A percentile compares a stretch with the other conserved stretches of the same genome.
These are phyloP conservation scores for Scedosporium aurantiacum DNA, from an alignment of 2,329 filamentous ascomycete genomes.

Conservation along the genomic window DNA sequence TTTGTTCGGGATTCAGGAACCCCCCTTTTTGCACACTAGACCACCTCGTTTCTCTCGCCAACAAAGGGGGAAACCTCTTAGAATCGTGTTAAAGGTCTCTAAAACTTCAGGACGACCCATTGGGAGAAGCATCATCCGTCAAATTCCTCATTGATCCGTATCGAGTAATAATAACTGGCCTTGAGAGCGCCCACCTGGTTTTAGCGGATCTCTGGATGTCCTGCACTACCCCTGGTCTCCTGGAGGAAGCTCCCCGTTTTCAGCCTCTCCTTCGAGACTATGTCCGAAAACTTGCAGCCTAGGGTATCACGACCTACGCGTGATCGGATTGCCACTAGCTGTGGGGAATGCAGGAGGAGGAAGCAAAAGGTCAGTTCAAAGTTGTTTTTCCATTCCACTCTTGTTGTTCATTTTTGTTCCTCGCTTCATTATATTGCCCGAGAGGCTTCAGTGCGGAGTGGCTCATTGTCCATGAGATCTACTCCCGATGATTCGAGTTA, in stretches of 20 bases:
- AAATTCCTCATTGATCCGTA: too few relatives aligned
- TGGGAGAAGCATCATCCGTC: too few relatives aligned
- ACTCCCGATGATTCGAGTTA: neutral
- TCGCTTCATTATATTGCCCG: neutral
- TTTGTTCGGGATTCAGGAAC: too few relatives aligned
- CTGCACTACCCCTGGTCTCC: neutral
- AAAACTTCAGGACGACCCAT: too few relatives aligned
- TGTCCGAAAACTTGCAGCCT: slow-evolving; percentile 24
- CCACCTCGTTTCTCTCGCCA: too few relatives aligned
- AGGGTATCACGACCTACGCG: neutral
- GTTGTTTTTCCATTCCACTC: neutral
- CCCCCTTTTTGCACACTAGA: too few relatives aligned
- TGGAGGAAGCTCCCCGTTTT: too few relatives aligned
- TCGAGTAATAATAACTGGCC: too few relatives aligned
- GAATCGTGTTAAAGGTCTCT: too few relatives aligned
- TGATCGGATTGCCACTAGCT: slow-evolving; percentile 25
- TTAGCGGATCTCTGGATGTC: neutral
- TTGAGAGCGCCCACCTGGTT: neutral
- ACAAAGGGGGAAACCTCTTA: too few relatives aligned
- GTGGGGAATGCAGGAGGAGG: slow-evolving; percentile 37
- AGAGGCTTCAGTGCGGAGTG: too few relatives aligned
- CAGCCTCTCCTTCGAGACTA: slow-evolving; percentile 11
- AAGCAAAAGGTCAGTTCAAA: slow-evolving; percentile 36
- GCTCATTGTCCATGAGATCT: neutral
- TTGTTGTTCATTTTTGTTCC: neutral